Evolutionary conservation across 148 eudicot genomes (phyloP).

Genomic region (Linanthus parryae): DNA sequence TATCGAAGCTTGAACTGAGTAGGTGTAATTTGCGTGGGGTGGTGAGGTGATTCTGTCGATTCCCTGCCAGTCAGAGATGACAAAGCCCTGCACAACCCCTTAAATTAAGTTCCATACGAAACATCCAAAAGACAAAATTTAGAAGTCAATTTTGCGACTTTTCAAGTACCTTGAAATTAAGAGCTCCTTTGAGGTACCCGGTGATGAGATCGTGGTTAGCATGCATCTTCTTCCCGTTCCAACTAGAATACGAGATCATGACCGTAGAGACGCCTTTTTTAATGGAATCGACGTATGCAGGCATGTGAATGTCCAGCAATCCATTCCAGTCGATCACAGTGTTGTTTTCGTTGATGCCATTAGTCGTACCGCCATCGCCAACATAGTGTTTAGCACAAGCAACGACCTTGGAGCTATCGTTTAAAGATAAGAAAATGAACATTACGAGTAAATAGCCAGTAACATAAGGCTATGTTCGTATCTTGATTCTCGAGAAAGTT

Average conservation of each 20-base stretch:
- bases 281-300: conserved; percentile 30
- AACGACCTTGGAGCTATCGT: conserved; percentile 34
- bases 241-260: conserved; percentile 37
- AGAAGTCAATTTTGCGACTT: too few relatives aligned
- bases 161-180: conserved; percentile 25
- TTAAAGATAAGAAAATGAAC: too few relatives aligned
- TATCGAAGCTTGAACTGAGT: conserved; percentile 22
- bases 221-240: conserved; percentile 52
- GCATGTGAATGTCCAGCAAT: conserved; percentile 34
- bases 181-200: conserved; percentile 22
- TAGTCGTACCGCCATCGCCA: conserved; percentile 46
- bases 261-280: conserved; percentile 29
- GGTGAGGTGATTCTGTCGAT: conserved; percentile 33
- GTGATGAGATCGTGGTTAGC: conserved; percentile 30
- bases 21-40: conserved; percentile 25
- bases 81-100: conserved; percentile 30
- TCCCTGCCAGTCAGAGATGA: conserved; percentile 35
- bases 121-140: too few relatives aligned
- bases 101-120: too few relatives aligned
- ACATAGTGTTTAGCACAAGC: conserved; percentile 44
- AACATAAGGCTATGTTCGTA: too few relatives aligned
- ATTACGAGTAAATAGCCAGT: too few relatives aligned
- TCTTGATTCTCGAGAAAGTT: too few relatives aligned
- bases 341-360: conserved; percentile 33
- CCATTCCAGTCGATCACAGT: conserved; percentile 20